Evolutionary conservation across 2,329 filamentous ascomycete genomes (phyloP), one percentile per base, ranked within the genome.

Genomic region (Verticillium zaregamsianum): DNA sequence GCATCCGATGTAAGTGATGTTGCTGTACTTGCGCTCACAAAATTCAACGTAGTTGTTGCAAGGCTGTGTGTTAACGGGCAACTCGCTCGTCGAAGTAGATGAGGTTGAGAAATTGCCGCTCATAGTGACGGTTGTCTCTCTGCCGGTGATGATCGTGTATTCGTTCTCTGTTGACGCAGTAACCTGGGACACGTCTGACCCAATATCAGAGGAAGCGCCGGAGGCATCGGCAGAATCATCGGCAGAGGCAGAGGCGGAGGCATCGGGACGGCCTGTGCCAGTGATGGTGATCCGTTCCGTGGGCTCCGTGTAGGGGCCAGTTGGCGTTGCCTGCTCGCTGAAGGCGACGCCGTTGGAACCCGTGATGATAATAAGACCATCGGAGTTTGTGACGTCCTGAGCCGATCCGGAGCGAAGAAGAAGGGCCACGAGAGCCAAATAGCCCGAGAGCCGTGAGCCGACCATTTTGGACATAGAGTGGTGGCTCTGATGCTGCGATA

Each of bases 1-100:
- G 20, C 88, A 87, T 23, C 85, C 87, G 1, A 96, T 84, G 68
- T 90, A 82, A 61, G 91, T 93, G 74, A 95, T 89, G 73, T 95
- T 93, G 80, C 89, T 87, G 75, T 93, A 96, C 68, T 86, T 88
- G 63, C 91, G 85, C 6, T 76, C 77, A 78, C 92, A 96, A 69
- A 95, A 87, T 74, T 94, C 90, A 28, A 89, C 76, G 67, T 91
- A 87, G 72, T 87, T 87, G 75, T 96, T 96, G 80, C 92, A 96
- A 5, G 90, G 87, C 63, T 87, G 86, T 0, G 90, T 93, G 73
- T 93, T 94, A 55, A 83, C 85, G 1, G 88, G 81, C 58, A 72
- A 74, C 15, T 72, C 72, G 31, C 76, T 66, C 31, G 76, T 76
- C 12, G 77, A 73, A 14, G 81, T 79, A 40, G 74, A 73, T 63